Base-by-base conservation (phyloP, 2,329 filamentous ascomycete genomes). In the Botrytis fragariae region DNA sequence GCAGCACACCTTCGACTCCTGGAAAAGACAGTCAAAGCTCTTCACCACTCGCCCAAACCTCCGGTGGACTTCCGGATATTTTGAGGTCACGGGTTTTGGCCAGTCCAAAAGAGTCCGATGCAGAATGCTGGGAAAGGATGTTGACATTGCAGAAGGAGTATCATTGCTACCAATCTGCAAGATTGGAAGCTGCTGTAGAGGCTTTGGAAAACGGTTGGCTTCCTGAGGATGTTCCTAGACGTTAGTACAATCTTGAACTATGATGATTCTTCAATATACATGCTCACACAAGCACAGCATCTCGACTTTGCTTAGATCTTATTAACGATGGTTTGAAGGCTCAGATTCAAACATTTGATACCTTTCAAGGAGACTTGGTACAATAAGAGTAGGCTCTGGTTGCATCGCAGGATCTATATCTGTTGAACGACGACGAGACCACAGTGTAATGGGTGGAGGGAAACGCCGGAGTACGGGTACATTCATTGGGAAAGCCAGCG, bases 111-210 rank as follows among this genome's bases (percentile, higher is more conserved):
- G 74, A 75, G 57, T 75, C 74, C 12, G 79, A 81, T 64, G 73
- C 70, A 4, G 75, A 80, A 71, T 77, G 76, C 39, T 81, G 79
- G 79, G 69, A 73, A 42, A 76, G 76, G 42, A 81, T 81, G 79
- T 68, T 81, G 25, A 64, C 62, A 35, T 62, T 81, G 67, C 79
- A 81, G 75, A 76, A 76, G 51, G 75, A 78, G 73, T 81, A 77
- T 67, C 78, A 79, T 69, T 81, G 79, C 51, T 81, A 80, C 68
- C 79, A 80, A 61, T 78, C 76, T n/a, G 79, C 79, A 32, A 64
- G 79, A 20, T 72, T 81, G 68, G 78, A 80, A 64, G 79, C 79
- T 69, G 79, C 78, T 7, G 78, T 81, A 6, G 79, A 81, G 69
- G 78, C 76, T 20, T 67, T 79, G 63, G 78, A 80, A 63, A 75